Evolutionary conservation across 192 early-diverging fungal genomes (phyloP), one percentile per base, ranked within the genome.

Genomic region (Mycoemilia scoparia): DNA sequence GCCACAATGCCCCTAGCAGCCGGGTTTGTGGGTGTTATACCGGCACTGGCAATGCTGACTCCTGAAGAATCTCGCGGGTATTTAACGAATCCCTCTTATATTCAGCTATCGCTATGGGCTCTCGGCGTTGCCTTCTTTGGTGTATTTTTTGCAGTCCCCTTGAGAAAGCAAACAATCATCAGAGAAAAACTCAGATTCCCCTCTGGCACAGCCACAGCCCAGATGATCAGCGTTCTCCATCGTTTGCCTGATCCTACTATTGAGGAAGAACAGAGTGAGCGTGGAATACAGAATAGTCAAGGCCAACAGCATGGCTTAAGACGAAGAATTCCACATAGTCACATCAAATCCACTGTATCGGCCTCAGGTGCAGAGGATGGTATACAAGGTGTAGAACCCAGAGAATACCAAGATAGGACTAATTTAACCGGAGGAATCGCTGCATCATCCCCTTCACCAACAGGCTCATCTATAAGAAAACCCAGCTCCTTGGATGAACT

Each of bases 101-200:
- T 54, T 21, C 51, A 71, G 38, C 44, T 87, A 24, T 64, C 83
- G 22, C 48, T 79, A 0, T 85, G 79, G 78, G 73, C 74, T 12
- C 32, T 87, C 21, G 80, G 69, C 3, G 56, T 79, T 35, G 74
- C 84, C 10, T 84, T 82, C 50, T 89, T 81, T 63, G 86, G 86
- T n/a, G 76, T 89, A 2, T 87, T 87, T 56, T 85, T 87, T 63
- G 84, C 81, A 3, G 64, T 83, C 1, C 82, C 82, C 1, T 41
- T 87, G 37, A 57, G 85, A 25, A 70, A 60, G 32, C 78, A 83
- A 30, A 80, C 77, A 10, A 77, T 89, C 38, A 62, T 89, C 21
- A 46, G 66, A 19, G 79, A 85, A 39, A 83, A 89, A 49, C 67
- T 89, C 4, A 53, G 66, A 13, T 89, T 89, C 40, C 85, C 85